Conservation (phyloP, 345 rosid genomes). For the Acer negundo region DNA sequence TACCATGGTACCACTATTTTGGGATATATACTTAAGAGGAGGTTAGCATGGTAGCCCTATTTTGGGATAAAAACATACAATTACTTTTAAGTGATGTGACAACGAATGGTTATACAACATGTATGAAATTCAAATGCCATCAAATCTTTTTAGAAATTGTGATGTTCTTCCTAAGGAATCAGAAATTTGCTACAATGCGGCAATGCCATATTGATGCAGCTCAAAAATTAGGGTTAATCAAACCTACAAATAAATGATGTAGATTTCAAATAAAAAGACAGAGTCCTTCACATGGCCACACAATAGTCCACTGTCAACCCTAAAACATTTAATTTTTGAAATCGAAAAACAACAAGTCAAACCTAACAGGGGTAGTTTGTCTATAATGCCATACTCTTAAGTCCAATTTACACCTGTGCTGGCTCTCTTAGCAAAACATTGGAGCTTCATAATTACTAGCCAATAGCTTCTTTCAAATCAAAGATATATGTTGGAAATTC, state of each 20-base stretch:
- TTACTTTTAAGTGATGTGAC: not conserved
- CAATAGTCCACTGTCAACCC: not conserved
- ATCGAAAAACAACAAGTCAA: not conserved
- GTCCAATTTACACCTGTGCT: not conserved
- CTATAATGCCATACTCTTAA: not conserved
- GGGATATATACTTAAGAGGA: not conserved
- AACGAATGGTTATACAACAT: not conserved
- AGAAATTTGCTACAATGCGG: not conserved
- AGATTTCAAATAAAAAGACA: not conserved
- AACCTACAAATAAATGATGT: not conserved
- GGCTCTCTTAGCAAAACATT: not conserved
- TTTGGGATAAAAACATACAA: not conserved
- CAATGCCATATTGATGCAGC: not conserved
- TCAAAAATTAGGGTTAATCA: not conserved
- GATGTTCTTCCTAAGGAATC: not conserved
- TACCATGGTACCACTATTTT: not conserved
- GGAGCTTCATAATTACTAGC: not conserved
- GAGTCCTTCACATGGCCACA: no score
- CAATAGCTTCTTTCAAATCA: not conserved
- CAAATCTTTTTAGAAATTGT: not conserved
- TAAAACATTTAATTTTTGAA: not conserved
- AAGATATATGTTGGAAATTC: not conserved
- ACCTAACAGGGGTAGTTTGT: not conserved
- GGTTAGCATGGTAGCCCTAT: not conserved
- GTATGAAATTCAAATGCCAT: not conserved